These are phyloP conservation scores for Cryptosporidium xiaoi DNA, from an alignment of 169 alveolate genomes.

Conservation along the genomic window DNA sequence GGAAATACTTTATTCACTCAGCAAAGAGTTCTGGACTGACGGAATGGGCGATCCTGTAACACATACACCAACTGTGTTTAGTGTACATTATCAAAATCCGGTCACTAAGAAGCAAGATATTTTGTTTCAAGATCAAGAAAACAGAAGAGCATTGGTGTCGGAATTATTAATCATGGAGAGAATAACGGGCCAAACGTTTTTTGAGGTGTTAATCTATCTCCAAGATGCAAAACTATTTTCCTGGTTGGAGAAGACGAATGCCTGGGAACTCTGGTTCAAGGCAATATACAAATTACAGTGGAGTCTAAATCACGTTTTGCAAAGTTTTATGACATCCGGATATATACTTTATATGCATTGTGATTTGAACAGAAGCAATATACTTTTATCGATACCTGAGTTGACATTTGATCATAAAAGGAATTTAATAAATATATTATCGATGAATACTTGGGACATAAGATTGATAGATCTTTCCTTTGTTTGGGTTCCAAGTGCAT, in stretches of 20 bases:
- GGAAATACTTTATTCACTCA: conserved; percentile 45
- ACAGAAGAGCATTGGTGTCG: conserved; percentile 57
- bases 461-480: conserved; percentile 64
- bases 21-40: conserved; percentile 69
- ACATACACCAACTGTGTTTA: conserved; percentile 68
- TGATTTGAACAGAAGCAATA: conserved; percentile 68
- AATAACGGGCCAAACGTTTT: conserved; percentile 57
- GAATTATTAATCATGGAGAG: conserved; percentile 66
- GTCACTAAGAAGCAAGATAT: conserved; percentile 19
- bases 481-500: conserved; percentile 61
- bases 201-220: conserved; percentile 32
- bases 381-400: conserved; percentile 35
- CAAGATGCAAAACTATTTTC: conserved; percentile 13
- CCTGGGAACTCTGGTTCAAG: conserved; percentile 56
- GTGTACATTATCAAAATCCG: conserved; percentile 55
- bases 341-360: conserved; percentile 71
- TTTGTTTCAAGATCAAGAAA: conserved; percentile 51
- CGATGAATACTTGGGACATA: conserved; percentile 54
- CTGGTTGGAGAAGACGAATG: conserved; percentile 56
- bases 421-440: conserved; percentile 22
- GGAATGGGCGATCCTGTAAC: conserved; percentile 61
- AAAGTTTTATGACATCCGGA: conserved; percentile 61
- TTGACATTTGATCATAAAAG: conserved; percentile 54
- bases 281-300: conserved; percentile 55
- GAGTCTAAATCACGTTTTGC: conserved; percentile 46